These are phyloP conservation scores for Russula virescens DNA, from an alignment of 768 basidiomycete genomes.

Conservation along the genomic window DNA sequence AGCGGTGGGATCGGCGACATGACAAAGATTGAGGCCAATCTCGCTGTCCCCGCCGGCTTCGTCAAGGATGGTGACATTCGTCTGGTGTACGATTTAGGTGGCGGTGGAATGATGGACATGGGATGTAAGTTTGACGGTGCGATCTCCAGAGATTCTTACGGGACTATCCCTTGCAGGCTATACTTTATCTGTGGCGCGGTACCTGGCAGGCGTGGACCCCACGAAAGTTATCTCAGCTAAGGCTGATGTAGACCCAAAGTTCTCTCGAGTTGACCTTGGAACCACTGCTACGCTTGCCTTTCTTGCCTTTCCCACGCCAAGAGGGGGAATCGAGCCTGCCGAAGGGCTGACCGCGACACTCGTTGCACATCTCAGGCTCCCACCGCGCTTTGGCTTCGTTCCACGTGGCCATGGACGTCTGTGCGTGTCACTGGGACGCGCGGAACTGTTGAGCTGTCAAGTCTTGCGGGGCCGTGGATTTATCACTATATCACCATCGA, in stretches of 20 bases:
- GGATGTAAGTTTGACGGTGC: conserved; percentile 37
- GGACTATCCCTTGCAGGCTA: conserved; percentile 30
- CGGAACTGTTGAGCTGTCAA: conserved; percentile 37
- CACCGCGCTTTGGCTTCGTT: conserved; percentile 26
- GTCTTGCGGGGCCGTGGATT: conserved; percentile 38
- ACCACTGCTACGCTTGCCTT: conserved; percentile 28
- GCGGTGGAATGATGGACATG: conserved; percentile 57
- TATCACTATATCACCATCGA: conserved; percentile 43
- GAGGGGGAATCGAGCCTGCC: not conserved
- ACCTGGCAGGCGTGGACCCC: conserved; percentile 16
- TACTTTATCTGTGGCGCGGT: conserved; percentile 27
- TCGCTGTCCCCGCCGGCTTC: conserved; percentile 36
- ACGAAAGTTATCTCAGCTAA: conserved; percentile 19
- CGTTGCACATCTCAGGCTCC: conserved; percentile 16
- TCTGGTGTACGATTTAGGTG: conserved; percentile 47
- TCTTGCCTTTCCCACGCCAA: conserved; percentile 25
- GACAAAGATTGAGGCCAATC: conserved; percentile 38
- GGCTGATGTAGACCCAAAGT: conserved; percentile 11
- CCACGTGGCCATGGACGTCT: conserved; percentile 28
- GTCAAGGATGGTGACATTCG: conserved; percentile 42
- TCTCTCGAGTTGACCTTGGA: conserved; percentile 26
- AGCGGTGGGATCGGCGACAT: conserved; percentile 50
- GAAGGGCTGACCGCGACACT: conserved; percentile 19
- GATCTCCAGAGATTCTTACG: not conserved
- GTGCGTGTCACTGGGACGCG: conserved; percentile 32